Conservation (phyloP, 1,139 yeast species). For the Blastobotrys aristatus region DNA sequence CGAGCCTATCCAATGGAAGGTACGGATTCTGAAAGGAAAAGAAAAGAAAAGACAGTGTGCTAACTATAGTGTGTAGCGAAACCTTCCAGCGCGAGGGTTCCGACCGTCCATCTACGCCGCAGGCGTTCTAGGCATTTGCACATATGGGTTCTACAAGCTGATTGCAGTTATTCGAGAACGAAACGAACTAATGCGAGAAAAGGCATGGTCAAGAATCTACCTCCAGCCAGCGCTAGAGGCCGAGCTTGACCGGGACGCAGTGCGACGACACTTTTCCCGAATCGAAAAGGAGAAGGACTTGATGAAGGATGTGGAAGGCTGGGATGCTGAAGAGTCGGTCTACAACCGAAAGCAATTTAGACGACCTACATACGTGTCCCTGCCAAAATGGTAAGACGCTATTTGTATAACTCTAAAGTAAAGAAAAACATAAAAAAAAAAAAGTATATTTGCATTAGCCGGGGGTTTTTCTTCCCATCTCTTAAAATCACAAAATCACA, state of each 20-base stretch:
- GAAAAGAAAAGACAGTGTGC: neutral
- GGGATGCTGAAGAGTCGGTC: slow-evolving; percentile 48
- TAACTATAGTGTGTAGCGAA: slow-evolving; percentile 43
- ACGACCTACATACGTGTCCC: slow-evolving; percentile 31
- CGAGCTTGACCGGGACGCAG: slow-evolving; percentile 74
- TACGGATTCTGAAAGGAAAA: slow-evolving; percentile 18
- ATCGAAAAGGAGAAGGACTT: slow-evolving; percentile 63
- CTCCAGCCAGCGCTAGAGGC: slow-evolving; percentile 73
- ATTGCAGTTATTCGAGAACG: slow-evolving; percentile 70
- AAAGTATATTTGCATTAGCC: neutral
- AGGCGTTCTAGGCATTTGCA: slow-evolving; percentile 57
- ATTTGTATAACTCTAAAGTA: neutral
- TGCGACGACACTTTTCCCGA: slow-evolving; percentile 66
- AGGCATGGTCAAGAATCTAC: slow-evolving; percentile 70
- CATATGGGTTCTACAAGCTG: slow-evolving; percentile 67
- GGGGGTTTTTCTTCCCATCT: slow-evolving; percentile 1
- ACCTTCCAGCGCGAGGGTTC: slow-evolving; percentile 80
- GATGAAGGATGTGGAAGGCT: slow-evolving; percentile 55
- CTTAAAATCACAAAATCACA: too few relatives aligned
- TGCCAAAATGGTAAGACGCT: slow-evolving; percentile 26
- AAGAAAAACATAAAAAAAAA: neutral
- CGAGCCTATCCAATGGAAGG: slow-evolving; percentile 82
- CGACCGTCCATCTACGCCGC: slow-evolving; percentile 68
- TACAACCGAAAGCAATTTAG: slow-evolving; percentile 43
- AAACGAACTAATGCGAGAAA: slow-evolving; percentile 69